phyloP scores from a whole-genome alignment of 805 yeast genomes.

The Hanseniaspora taiwanica region DNA sequence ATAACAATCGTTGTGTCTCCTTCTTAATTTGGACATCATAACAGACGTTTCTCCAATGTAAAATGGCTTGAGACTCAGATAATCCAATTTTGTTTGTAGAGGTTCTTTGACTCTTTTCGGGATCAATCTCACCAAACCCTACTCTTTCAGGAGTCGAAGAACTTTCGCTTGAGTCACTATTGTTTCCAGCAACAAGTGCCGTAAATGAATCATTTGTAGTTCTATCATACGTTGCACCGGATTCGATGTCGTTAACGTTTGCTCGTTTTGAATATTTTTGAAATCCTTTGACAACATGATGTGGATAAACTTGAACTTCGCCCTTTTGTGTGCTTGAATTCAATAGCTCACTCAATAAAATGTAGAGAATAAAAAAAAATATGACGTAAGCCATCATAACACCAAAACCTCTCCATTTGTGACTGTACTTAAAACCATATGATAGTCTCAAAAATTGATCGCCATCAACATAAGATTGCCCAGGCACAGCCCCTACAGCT shows the following conservation, averaged over 20 bases:
- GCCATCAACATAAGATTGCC: slow-evolving; percentile 34
- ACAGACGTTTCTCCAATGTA: slow-evolving; percentile 61
- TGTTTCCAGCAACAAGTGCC: too few relatives aligned
- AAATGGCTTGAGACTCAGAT: slow-evolving; percentile 31
- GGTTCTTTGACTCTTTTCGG: too few relatives aligned
- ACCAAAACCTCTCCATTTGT: slow-evolving; percentile 52
- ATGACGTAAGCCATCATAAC: slow-evolving; percentile 38
- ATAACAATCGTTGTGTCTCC: slow-evolving; percentile 41
- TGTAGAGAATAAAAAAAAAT: slow-evolving; percentile 40
- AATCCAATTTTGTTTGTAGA: too few relatives aligned
- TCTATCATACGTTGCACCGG: too few relatives aligned
- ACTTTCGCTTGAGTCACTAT: too few relatives aligned
- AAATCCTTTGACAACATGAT: slow-evolving; percentile 32
- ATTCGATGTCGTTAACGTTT: too few relatives aligned
- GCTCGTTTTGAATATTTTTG: slow-evolving; percentile 24
- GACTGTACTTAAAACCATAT: slow-evolving; percentile 29
- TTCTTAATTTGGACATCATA: slow-evolving; percentile 48
- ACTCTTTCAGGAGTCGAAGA: too few relatives aligned
- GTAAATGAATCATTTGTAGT: too few relatives aligned
- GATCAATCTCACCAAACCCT: too few relatives aligned
- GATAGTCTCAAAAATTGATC: slow-evolving; percentile 28
- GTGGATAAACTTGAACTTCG: slow-evolving; percentile 51
- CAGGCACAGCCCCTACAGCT: slow-evolving; percentile 37
- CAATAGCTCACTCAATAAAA: slow-evolving; percentile 41
- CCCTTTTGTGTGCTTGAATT: slow-evolving; percentile 58